Conservation (phyloP, 2,329 filamentous ascomycete species). For the Arthrobotrys entomopaga region DNA sequence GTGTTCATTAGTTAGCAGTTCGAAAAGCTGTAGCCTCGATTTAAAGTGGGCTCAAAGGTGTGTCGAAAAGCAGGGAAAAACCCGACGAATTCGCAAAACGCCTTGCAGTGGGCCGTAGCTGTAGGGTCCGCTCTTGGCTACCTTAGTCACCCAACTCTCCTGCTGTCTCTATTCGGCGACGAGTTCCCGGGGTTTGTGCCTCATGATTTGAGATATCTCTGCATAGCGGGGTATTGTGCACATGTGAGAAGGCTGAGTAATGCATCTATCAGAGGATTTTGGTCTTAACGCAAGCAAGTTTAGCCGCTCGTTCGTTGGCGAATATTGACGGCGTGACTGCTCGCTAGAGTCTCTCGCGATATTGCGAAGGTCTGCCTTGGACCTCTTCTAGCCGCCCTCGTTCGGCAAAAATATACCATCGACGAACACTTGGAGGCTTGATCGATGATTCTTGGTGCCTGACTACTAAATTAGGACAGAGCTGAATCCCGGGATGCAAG, state of each 20-base stretch:
- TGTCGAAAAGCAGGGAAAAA: conserved; percentile 6
- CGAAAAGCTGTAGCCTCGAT: too few relatives aligned
- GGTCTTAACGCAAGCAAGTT: conserved; percentile 21
- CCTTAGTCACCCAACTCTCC: conserved; percentile 41
- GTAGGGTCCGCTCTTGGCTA: neutral
- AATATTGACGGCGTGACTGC: neutral
- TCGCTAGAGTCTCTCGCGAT: conserved; percentile 26
- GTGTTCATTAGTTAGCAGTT: conserved; percentile 30
- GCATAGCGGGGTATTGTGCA: conserved; percentile 21
- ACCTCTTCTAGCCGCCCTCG: conserved; percentile 20
- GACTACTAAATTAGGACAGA: conserved; percentile 28
- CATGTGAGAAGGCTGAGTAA: conserved; percentile 53
- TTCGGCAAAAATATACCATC: conserved; percentile 37
- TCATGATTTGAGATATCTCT: conserved; percentile 52
- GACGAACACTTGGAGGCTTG: neutral
- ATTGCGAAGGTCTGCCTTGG: neutral
- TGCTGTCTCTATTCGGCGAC: conserved; percentile 39
- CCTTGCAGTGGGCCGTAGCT: conserved; percentile 17
- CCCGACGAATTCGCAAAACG: conserved; percentile 25
- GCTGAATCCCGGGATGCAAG: conserved; percentile 15
- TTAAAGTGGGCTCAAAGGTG: too few relatives aligned
- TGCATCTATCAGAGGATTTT: conserved; percentile 14
- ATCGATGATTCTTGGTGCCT: neutral
- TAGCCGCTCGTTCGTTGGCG: conserved; percentile 21
- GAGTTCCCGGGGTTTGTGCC: conserved; percentile 35